phyloP scores from a whole-genome alignment of 176 grass and related monocot genomes.

The Zea mays region DNA sequence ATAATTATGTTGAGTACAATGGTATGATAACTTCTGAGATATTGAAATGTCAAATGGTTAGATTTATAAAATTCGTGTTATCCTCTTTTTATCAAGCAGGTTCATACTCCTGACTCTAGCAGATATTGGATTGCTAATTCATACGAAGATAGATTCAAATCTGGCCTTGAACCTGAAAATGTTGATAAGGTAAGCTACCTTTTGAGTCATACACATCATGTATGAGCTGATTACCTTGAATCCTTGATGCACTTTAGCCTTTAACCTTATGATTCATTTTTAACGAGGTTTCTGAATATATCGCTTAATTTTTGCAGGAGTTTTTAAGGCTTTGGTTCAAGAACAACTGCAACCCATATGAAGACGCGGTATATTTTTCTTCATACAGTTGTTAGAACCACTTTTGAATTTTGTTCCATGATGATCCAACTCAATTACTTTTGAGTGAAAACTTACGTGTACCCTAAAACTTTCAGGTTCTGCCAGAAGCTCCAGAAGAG shows the following conservation, averaged over 20 bases:
- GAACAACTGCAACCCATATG: slow-evolving; percentile 93
- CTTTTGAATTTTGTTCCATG: not conserved
- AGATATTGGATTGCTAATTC: slow-evolving; percentile 97
- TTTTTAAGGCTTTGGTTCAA: slow-evolving; percentile 96
- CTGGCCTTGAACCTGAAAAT: slow-evolving; percentile 89
- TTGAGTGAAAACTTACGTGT: slow-evolving; percentile 28
- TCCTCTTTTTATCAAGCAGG: slow-evolving; percentile 50
- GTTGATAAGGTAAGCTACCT: slow-evolving; percentile 77
- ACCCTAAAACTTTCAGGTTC: slow-evolving; percentile 55
- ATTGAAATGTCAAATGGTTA: not conserved
- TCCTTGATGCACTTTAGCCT: not conserved
- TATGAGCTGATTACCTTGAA: not conserved
- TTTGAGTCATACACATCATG: not conserved
- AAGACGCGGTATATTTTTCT: slow-evolving; percentile 66
- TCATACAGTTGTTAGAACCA: not conserved
- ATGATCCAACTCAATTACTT: not conserved
- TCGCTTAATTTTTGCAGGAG: slow-evolving; percentile 56
- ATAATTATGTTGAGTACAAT: not conserved
- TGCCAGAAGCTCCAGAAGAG: slow-evolving; percentile 86
- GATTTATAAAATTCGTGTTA: not conserved
- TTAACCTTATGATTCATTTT: not conserved
- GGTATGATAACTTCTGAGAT: not conserved
- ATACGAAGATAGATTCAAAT: slow-evolving; percentile 71
- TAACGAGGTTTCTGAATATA: slow-evolving; percentile 25
- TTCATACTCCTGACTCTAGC: slow-evolving; percentile 97